Evolutionary conservation across 2,329 filamentous ascomycete species (phyloP), one percentile per base, ranked within the genome.

Genomic region (Didymosphaeria variabile): DNA sequence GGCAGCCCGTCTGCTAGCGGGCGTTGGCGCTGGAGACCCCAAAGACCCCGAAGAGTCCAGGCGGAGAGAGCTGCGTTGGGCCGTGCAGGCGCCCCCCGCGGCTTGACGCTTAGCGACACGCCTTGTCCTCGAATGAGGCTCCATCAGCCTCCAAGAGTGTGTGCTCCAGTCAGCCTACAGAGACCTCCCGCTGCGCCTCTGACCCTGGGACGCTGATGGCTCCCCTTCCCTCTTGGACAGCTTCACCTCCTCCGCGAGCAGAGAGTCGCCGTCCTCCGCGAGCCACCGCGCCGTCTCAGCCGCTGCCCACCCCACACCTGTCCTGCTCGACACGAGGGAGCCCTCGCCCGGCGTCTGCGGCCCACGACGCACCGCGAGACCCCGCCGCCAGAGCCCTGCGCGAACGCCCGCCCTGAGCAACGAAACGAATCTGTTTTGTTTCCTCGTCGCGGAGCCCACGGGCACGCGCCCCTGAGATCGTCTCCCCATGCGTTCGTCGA

Each of bases 401-500:
- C 50, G 19, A 36, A 23, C 15, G 17, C 31, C 17, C 26, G 17
- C 29, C 19, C n/a, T n/a, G 17, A 40, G 17, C 31, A 40, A 31
- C 50, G 34, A 40, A 40, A n/a, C 50, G 15, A 29, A 23, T 19
- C 21, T n/a, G 21, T 19, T 1, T 4, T 12, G 31, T 23, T 31
- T 15, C 31, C 19, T 32, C 47, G 29, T 50, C 3, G 6, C 42
- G 21, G 4, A n/a, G 29, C 34, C 47, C 55, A 54, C 49, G 55
- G 57, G 52, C 53, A 54, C 56, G 40, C 46, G 44, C 56, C 53
- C 63, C 63, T 55, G 55, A 36, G 59, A 66, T 66, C 66, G 61
- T 56, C 50, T 67, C 59, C 66, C 68, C 68, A 70, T 70, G 68
- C 65, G 55, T 59, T 58, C 63, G 56, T 57, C 55, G 63, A 60